A percentile compares a stretch with the other conserved stretches of the same genome.
Evolutionary conservation across 169 alveolate species (phyloP).

Genomic region (Condylostoma magnum): DNA sequence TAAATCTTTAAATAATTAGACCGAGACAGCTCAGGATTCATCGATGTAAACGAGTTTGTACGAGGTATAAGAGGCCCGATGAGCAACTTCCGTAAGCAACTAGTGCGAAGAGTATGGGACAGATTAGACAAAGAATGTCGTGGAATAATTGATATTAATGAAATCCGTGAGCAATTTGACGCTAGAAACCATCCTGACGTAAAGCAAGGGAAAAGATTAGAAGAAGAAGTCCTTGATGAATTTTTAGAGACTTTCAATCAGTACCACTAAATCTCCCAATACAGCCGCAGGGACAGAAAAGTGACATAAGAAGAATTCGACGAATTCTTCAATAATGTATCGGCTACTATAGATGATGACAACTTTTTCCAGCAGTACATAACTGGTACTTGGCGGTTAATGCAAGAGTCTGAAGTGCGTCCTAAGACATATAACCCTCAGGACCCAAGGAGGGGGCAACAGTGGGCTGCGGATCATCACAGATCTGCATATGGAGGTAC

Average conservation of each 20-base stretch:
- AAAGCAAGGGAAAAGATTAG: conserved; percentile 67
- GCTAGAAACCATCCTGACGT: conserved; percentile 77
- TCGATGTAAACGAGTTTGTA: conserved; percentile 71
- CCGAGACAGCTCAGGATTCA: conserved; percentile 54
- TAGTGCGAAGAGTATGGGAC: conserved; percentile 62
- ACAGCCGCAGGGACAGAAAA: conserved; percentile 39
- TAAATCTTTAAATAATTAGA: conserved; percentile 61
- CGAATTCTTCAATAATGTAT: conserved; percentile 70
- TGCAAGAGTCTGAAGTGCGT: no score
- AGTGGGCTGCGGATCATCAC: conserved; percentile 29
- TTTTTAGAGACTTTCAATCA: conserved; percentile 73
- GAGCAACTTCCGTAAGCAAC: conserved; percentile 49
- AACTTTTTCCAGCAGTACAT: conserved; percentile 64
- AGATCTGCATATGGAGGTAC: not conserved
- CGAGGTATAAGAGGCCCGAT: conserved; percentile 70
- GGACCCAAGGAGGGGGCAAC: not conserved
- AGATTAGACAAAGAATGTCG: conserved; percentile 54
- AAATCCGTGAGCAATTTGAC: conserved; percentile 26
- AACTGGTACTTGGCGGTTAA: conserved; percentile 66
- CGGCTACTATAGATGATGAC: conserved; percentile 73
- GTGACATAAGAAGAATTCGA: conserved; percentile 75
- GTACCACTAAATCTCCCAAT: conserved; percentile 32
- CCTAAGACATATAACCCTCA: not conserved
- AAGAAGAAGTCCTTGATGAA: conserved; percentile 63
- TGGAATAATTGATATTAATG: conserved; percentile 55